Evolutionary conservation across 768 basidiomycete species (phyloP).

Genomic region (Trichaptum fuscoviolaceum): DNA sequence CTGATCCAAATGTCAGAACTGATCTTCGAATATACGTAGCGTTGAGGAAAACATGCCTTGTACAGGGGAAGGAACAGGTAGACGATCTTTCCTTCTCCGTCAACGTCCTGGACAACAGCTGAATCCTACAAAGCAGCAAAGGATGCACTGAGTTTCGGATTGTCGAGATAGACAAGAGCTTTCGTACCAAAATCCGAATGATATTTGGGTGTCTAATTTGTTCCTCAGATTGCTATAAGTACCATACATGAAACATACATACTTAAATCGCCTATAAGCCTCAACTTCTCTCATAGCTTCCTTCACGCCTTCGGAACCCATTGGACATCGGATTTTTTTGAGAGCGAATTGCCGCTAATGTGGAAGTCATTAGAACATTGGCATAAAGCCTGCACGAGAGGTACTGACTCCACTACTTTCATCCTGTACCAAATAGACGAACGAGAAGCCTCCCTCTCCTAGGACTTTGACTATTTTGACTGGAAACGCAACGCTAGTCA

Average conservation of each 20-base stretch:
- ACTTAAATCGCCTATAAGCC: conserved; percentile 93
- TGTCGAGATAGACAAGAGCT: conserved; percentile 11
- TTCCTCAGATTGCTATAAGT: background rate
- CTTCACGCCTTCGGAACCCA: conserved; percentile 80
- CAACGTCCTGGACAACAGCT: conserved; percentile 89
- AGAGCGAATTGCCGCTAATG: conserved; percentile 84
- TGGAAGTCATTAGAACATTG: conserved; percentile 1
- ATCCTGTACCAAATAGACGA: conserved; percentile 85
- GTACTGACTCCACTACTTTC: conserved; percentile 72
- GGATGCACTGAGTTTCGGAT: conserved; percentile 12
- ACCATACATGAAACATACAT: conserved; percentile 25
- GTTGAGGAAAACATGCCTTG: conserved; percentile 58
- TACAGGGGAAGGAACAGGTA: conserved; percentile 95
- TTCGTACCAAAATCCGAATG: conserved; percentile 79
- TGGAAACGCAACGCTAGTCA: conserved; percentile 22
- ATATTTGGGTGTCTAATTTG: conserved; percentile 83
- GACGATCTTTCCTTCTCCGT: conserved; percentile 90
- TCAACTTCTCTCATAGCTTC: conserved; percentile 88
- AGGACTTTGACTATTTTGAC: conserved; percentile 89
- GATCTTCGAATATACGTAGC: background rate
- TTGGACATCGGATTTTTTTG: conserved; percentile 95
- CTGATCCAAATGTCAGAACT: conserved; percentile 29
- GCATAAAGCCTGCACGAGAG: background rate
- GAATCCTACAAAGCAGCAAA: conserved; percentile 56
- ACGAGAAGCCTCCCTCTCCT: conserved; percentile 95